Evolutionary conservation across 129 eudicot species (phyloP).

Genomic region (Oenanthe sinensis): DNA sequence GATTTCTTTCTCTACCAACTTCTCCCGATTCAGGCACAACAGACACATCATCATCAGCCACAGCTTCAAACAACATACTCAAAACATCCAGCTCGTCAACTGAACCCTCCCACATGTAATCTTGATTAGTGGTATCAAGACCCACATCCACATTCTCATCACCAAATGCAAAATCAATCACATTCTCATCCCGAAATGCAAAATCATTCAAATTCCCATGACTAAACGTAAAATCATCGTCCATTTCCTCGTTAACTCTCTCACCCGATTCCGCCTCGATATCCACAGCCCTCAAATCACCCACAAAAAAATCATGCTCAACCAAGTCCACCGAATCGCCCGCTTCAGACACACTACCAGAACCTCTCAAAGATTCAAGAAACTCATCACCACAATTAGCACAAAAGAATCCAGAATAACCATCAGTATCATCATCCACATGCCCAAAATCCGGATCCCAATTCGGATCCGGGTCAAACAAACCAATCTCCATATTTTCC

Average conservation of each 20-base stretch:
- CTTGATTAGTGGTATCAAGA: conserved; percentile 22
- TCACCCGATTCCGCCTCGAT: conserved; percentile 25
- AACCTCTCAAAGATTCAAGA: conserved; percentile 23
- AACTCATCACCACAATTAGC: conserved; percentile 33
- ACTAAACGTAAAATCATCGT: conserved; percentile 13
- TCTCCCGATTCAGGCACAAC: conserved; percentile 25
- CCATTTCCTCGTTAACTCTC: conserved; percentile 9
- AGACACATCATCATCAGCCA: conserved; percentile 34
- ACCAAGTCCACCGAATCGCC: conserved; percentile 10
- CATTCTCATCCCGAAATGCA: too few relatives aligned
- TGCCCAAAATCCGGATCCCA: conserved; percentile 12
- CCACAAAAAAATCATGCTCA: conserved; percentile 18
- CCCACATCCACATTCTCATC: conserved; percentile 6
- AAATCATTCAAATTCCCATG: conserved; percentile 16
- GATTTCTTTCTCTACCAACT: conserved; percentile 18
- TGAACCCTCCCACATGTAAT: conserved; percentile 60
- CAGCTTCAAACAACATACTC: conserved; percentile 36
- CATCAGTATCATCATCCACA: conserved; percentile 16
- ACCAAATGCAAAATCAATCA: too few relatives aligned
- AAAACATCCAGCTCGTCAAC: conserved; percentile 38
- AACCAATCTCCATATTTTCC: background rate
- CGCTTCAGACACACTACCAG: conserved; percentile 11
- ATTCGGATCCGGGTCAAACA: conserved; percentile 32
- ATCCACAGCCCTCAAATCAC: conserved; percentile 26
- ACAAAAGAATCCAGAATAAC: conserved; percentile 22